Evolutionary conservation across 768 basidiomycete genomes (phyloP).

Genomic region (Coprinellus micaceus): DNA sequence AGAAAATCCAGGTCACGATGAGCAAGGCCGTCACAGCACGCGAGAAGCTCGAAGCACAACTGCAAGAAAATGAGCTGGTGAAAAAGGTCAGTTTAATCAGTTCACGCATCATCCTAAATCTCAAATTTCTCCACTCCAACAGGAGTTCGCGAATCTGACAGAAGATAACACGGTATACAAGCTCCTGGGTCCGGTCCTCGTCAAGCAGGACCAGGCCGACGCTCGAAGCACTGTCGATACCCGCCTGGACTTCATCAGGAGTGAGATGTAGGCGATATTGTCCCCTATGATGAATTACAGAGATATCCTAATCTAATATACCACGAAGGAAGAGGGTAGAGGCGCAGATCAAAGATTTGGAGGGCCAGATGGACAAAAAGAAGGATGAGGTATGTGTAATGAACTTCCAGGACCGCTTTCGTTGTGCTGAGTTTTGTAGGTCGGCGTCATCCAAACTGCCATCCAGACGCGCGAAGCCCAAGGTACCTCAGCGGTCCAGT

Average conservation of each 20-base stretch:
- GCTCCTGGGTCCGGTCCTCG: slow-evolving; percentile 84
- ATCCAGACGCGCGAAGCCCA: slow-evolving; percentile 33
- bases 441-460: slow-evolving; percentile 63
- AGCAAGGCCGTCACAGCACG: slow-evolving; percentile 71
- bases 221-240: slow-evolving; percentile 87
- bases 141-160: slow-evolving; percentile 83
- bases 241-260: slow-evolving; percentile 80
- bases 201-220: slow-evolving; percentile 84
- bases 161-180: slow-evolving; percentile 84
- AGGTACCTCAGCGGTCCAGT: slow-evolving; percentile 17
- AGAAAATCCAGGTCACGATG: slow-evolving; percentile 76
- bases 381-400: slow-evolving; percentile 63
- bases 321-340: slow-evolving; percentile 68
- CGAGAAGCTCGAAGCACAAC: slow-evolving; percentile 85
- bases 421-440: slow-evolving; percentile 33
- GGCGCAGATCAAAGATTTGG: slow-evolving; percentile 72
- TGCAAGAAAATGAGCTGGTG: slow-evolving; percentile 88
- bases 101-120: background rate
- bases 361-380: slow-evolving; percentile 74
- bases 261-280: slow-evolving; percentile 69
- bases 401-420: background rate
- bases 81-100: slow-evolving; percentile 57
- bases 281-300: background rate
- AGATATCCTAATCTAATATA: slow-evolving; percentile 4
- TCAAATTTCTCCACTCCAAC: slow-evolving; percentile 8